phyloP scores from a whole-genome alignment of 2,329 filamentous ascomycete genomes.

The Volutella citrinella region DNA sequence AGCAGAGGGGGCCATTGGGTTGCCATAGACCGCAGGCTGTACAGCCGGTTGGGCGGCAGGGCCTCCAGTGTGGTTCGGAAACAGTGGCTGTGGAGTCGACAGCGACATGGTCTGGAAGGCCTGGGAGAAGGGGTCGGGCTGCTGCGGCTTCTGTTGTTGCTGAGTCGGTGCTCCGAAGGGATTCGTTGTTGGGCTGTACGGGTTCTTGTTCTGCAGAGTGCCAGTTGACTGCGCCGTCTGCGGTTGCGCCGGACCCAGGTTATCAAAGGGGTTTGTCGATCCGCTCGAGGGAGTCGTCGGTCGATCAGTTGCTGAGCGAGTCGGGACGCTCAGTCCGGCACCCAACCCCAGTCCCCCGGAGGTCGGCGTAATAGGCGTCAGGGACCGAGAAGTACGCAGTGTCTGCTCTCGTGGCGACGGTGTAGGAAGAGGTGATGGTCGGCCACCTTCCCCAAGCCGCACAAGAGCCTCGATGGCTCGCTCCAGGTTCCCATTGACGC shows the following conservation, averaged over 20 bases:
- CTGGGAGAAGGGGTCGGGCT: slow-evolving; percentile 51
- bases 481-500: slow-evolving; percentile 80
- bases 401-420: slow-evolving; percentile 45
- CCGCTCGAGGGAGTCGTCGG: slow-evolving; percentile 40
- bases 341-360: slow-evolving; percentile 28
- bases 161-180: slow-evolving; percentile 60
- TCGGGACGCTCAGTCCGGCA: slow-evolving; percentile 31
- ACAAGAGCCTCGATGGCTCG: slow-evolving; percentile 82
- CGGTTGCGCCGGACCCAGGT: slow-evolving; percentile 49
- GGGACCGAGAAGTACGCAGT: slow-evolving; percentile 47
- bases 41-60: slow-evolving; percentile 39
- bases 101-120: slow-evolving; percentile 76
- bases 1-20: slow-evolving; percentile 41
- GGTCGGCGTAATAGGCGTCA: slow-evolving; percentile 50
- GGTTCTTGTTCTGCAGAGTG: slow-evolving; percentile 55
- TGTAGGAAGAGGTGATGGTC: slow-evolving; percentile 31
- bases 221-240: slow-evolving; percentile 66
- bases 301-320: slow-evolving; percentile 28
- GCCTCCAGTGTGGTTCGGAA: slow-evolving; percentile 74
- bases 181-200: slow-evolving; percentile 58
- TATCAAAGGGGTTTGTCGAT: slow-evolving; percentile 69
- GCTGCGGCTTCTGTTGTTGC: slow-evolving; percentile 26
- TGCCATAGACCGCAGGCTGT: slow-evolving; percentile 41
- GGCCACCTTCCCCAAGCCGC: slow-evolving; percentile 70
- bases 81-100: slow-evolving; percentile 58